Base-by-base conservation (phyloP, 345 rosid genomes). In the Corchorus capsularis region DNA sequence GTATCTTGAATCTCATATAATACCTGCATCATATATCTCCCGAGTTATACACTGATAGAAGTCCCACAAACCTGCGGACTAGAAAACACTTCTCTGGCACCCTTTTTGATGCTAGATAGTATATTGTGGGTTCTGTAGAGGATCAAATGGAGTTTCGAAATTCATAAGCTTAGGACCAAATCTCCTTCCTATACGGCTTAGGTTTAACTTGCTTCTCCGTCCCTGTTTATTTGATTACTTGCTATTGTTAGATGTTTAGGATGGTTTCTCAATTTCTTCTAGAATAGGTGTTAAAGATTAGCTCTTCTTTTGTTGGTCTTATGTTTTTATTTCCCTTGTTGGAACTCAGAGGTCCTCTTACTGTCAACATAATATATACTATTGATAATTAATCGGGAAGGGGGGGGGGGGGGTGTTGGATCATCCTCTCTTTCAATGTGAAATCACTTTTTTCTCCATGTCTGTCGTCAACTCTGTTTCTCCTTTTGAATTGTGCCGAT, bases 61-160 rank as follows among this genome's bases (percentile, higher is more conserved):
- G 15, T 60, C 15, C 64, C 4, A 61, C 39, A 14, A 61, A 34
- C 43, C n/a, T 32, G 41, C 65, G 13, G 65, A 34, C 9, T 56
- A 34, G 17, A 32, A 60, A 60, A 6, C 47, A 61, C 32, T 8
- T 61, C 6, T 60, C 39, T 15, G 0, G 10, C n/a, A 14, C 4
- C 4, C 17, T 32, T 13, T 60, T 61, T 61, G 6, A 34, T 61
- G 43, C 17, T 61, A 4, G n/a, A 61, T 32, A 34, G 64, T 1
- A 61, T 61, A 34, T 61, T 32, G 14, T 61, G 64, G 64, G 13
- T 32, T 32, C 64, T 61, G n/a, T n/a, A 22, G 64, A 61, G 64
- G 64, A 32, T 32, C n/a, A 61, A 32, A 13, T 32, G 64, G 41
- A 32, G 13, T 61, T 39, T 60, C 32, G 8, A 32, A 13, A 9